These are phyloP conservation scores for Moelleriella libera DNA, from an alignment of 2,329 filamentous ascomycete species.

Conservation along the genomic window DNA sequence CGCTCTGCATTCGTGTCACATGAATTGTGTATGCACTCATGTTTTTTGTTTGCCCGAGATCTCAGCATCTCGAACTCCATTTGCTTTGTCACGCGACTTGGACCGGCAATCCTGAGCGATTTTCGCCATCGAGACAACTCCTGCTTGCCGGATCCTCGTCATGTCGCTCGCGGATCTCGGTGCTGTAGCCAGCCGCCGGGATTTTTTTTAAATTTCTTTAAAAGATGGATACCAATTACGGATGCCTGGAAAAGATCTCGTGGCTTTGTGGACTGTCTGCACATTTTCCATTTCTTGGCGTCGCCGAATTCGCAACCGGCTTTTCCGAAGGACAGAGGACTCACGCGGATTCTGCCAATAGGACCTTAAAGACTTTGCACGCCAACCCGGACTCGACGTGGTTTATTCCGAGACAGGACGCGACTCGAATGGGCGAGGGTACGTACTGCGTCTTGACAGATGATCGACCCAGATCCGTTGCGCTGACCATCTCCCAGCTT, in stretches of 20 bases:
- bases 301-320: conserved; percentile 6
- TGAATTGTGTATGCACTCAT: conserved; percentile 14
- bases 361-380: conserved; percentile 99
- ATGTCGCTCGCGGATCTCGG: conserved; percentile 6
- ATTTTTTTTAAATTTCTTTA: background rate
- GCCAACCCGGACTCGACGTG: conserved; percentile 90
- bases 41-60: conserved; percentile 6
- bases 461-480: background rate
- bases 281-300: conserved; percentile 10
- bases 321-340: conserved; percentile 50
- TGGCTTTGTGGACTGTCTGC: conserved; percentile 18
- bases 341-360: conserved; percentile 75
- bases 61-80: conserved; percentile 5
- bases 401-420: conserved; percentile 95
- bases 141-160: conserved; percentile 1
- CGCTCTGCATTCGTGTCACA: conserved; percentile 11
- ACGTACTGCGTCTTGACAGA: conserved; percentile 18
- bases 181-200: background rate
- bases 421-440: conserved; percentile 88
- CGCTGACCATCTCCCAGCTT: conserved; percentile 44
- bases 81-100: no score
- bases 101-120: conserved; percentile 8
- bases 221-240: background rate
- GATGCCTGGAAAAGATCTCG: conserved; percentile 20
- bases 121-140: background rate